These are phyloP conservation scores for Huntiella decipiens DNA, from an alignment of 2,329 filamentous ascomycete species.

Conservation along the genomic window DNA sequence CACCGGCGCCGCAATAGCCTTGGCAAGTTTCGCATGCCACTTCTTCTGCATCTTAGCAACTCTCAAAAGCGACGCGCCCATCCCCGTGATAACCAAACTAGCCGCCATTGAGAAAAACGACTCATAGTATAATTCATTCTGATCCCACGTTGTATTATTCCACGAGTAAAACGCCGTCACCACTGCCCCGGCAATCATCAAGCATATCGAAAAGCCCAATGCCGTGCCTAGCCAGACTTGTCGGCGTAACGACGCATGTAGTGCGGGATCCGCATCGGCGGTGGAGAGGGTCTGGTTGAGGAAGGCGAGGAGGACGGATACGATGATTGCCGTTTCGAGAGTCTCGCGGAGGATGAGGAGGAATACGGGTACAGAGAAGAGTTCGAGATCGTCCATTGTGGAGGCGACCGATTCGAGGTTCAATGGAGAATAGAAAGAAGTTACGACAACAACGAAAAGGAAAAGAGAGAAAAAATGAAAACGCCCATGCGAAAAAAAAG, in stretches of 20 bases:
- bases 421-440: background rate
- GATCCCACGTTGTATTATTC: constrained; percentile 37
- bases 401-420: background rate
- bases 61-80: constrained; percentile 63
- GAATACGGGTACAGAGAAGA: constrained; percentile 67
- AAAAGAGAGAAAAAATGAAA: background rate
- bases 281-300: constrained; percentile 55
- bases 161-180: constrained; percentile 50
- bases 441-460: background rate
- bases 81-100: constrained; percentile 59
- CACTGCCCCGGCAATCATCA: constrained; percentile 45
- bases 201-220: constrained; percentile 42
- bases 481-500: background rate
- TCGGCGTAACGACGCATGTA: constrained; percentile 8
- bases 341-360: constrained; percentile 81
- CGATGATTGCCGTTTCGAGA: constrained; percentile 66
- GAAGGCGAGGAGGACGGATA: constrained; percentile 69
- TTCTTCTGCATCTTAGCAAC: constrained; percentile 71
- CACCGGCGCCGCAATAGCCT: constrained; percentile 38
- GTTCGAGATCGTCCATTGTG: constrained; percentile 39
- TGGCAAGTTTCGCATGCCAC: constrained; percentile 67
- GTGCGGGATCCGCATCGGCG: constrained; percentile 8
- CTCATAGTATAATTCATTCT: constrained; percentile 61
- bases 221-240: constrained; percentile 46
- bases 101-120: constrained; percentile 60